Evolutionary conservation across 768 basidiomycete species (phyloP), one percentile per base, ranked within the genome.

Genomic region (Gautieria morchelliformis): DNA sequence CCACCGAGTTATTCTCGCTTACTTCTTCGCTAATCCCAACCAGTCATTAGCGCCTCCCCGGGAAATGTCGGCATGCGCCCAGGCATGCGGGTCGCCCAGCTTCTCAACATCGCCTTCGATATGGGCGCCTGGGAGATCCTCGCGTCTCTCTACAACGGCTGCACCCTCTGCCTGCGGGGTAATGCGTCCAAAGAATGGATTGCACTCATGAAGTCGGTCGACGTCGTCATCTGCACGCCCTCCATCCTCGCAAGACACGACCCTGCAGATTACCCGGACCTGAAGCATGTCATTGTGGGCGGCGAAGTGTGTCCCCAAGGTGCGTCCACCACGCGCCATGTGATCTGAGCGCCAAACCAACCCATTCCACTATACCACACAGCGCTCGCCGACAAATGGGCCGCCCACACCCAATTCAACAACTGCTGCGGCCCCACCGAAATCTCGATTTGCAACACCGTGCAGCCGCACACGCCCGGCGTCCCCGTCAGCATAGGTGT

Each of bases 121-220:
- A 83, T 84, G 80, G 80, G 78, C 44, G 80, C 80, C 19, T 84
- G 83, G 83, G 80, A 82, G 63, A 76, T 78, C 30, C 70, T 82
- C 17, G 78, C 78, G 5, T 71, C 75, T 10, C 65, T 82, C 53
- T 72, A 67, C 63, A 80, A 81, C 57, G 80, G 79, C 0, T 72
- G 74, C 48, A 80, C 79, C 0, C 72, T 82, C 8, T 78, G 76
- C 63, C 67, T 81, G 11, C 74, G 80, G 10, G 80, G 80, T 7
- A 77, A 78, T 59, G 71, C 72, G 3, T 74, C 71, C 5, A 73
- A 71, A 33, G 76, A 80, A 55, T 82, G 80, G 80, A 66, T 67
- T 1, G 69, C 69, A 2, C 67, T 78, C n/a, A 69, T 82, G 68
- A 73, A 74, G 57, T 75, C 69, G 1, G 78, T 79, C 1, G 72